Conservation (phyloP, 495 filamentous ascomycete genomes). For the Penicillium lividum region DNA sequence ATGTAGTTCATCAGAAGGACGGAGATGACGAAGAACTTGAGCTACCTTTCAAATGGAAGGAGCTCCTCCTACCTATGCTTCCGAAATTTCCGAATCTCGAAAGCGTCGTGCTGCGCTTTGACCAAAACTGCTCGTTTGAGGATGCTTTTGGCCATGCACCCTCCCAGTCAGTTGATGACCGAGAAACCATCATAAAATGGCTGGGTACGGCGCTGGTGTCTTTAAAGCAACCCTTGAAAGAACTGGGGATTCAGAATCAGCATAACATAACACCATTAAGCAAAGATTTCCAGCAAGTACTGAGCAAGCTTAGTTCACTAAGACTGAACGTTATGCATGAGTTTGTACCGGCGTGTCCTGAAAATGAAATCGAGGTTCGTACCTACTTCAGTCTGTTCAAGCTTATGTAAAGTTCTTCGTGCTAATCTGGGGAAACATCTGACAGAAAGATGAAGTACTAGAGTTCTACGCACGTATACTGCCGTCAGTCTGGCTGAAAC, state of each 20-base stretch:
- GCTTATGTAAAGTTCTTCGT: background rate
- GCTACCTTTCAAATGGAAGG: too few species aligned
- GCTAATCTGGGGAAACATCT: too few species aligned
- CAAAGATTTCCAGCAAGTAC: conserved; percentile 6
- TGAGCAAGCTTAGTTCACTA: conserved; percentile 18
- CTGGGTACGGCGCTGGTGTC: background rate
- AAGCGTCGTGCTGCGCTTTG: conserved; percentile 22
- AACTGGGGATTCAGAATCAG: conserved; percentile 23
- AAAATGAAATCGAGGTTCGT: conserved; percentile 20
- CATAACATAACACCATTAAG: conserved; percentile 19
- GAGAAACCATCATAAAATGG: conserved; percentile 15
- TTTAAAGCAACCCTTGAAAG: conserved; percentile 11
- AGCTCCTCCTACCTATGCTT: too few species aligned
- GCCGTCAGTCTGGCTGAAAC: conserved; percentile 27
- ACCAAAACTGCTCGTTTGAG: conserved; percentile 12
- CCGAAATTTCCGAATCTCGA: conserved; percentile 9
- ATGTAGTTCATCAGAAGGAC: background rate
- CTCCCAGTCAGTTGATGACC: conserved; percentile 7
- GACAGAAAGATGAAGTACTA: too few species aligned
- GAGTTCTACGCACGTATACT: background rate
- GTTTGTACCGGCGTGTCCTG: conserved; percentile 11
- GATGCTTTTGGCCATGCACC: background rate
- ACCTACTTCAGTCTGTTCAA: conserved; percentile 12
- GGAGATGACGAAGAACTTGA: background rate
- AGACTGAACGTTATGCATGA: conserved; percentile 24